Percentiles rank a stretch among this genome's conserved stretches.
phyloP scores from a whole-genome alignment of 768 basidiomycete genomes.

The Favolaschia claudopus region DNA sequence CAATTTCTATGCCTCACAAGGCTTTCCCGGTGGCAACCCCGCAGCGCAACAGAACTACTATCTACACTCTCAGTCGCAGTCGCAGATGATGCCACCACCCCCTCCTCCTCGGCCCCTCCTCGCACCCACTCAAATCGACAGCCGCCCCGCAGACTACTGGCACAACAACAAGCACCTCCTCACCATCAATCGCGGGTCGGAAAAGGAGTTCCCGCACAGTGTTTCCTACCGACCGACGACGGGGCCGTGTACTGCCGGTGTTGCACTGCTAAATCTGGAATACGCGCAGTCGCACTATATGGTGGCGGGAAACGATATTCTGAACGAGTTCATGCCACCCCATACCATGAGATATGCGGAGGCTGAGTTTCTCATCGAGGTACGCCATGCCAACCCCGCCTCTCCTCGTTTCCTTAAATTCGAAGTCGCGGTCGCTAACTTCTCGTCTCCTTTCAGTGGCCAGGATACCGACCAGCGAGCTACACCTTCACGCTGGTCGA shows the following conservation, averaged over 20 bases:
- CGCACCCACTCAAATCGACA: constrained; percentile 18
- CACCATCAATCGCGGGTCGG: constrained; percentile 4
- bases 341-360: neutral
- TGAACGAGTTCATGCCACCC: constrained; percentile 11
- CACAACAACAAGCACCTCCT: constrained; percentile 16
- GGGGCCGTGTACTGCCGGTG: constrained; percentile 21
- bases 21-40: too few species aligned
- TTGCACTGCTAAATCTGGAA: constrained; percentile 23
- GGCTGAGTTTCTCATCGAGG: constrained; percentile 7
- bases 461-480: constrained; percentile 18
- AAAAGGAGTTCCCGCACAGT: neutral
- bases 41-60: too few species aligned
- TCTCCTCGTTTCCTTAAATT: neutral
- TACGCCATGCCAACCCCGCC: too few species aligned
- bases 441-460: constrained; percentile 8
- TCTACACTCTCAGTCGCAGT: too few species aligned
- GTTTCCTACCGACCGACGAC: constrained; percentile 13
- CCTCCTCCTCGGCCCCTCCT: too few species aligned
- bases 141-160: constrained; percentile 20
- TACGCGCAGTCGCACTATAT: constrained; percentile 7
- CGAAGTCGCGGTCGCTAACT: neutral
- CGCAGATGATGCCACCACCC: too few species aligned
- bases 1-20: too few species aligned
- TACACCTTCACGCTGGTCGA: constrained; percentile 17
- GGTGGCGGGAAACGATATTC: neutral